Evolutionary conservation across 257 asterid species (phyloP).

Genomic region (Solanum pimpinellifolium): DNA sequence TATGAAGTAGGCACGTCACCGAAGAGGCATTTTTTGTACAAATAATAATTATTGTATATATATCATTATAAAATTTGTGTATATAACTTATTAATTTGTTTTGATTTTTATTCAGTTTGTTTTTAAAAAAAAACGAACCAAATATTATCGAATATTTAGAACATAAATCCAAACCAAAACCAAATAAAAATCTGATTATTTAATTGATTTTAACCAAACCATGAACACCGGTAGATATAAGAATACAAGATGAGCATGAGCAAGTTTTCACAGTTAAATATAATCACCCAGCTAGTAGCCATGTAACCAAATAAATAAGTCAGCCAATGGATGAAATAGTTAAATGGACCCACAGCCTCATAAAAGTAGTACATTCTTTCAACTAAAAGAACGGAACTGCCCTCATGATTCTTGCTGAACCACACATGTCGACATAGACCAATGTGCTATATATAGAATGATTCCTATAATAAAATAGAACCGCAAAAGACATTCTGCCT

Average conservation of each 20-base stretch:
- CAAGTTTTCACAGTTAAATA: neutral
- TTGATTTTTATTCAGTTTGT: neutral
- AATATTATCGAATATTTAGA: neutral
- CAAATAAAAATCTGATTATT: neutral
- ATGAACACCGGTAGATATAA: neutral
- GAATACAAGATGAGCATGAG: neutral
- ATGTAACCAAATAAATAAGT: neutral
- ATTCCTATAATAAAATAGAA: neutral
- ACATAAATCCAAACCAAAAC: neutral
- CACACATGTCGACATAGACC: neutral
- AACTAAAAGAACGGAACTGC: neutral
- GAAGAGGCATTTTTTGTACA: neutral
- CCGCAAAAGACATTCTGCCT: neutral
- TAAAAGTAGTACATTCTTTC: neutral
- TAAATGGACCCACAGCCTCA: neutral
- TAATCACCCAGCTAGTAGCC: neutral
- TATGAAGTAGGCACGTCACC: neutral
- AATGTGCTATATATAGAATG: neutral
- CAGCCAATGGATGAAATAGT: neutral
- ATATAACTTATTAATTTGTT: neutral
- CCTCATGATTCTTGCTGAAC: neutral
- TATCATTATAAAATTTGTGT: neutral
- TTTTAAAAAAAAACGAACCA: neutral
- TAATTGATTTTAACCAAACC: neutral
- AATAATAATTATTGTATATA: neutral